Conservation (phyloP, 2,329 filamentous ascomycete genomes). For the Emergomyces pasteurianus region DNA sequence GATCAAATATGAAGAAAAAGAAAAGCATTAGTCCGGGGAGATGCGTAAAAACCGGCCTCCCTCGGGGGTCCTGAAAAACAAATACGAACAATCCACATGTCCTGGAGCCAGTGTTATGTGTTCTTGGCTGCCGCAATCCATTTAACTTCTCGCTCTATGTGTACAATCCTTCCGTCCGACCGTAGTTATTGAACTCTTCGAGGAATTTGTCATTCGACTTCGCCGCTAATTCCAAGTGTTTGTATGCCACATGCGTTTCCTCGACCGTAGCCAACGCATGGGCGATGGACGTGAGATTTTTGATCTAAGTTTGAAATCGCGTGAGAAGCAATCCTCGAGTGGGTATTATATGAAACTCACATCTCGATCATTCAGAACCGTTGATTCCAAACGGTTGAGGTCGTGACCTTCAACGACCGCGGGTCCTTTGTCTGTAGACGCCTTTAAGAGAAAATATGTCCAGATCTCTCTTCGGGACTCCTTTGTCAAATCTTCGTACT, state of each 20-base stretch:
- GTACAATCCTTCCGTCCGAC: conserved; percentile 1
- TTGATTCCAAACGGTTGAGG: too few species aligned
- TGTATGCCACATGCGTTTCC: neutral
- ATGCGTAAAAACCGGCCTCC: neutral
- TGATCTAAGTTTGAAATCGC: too few species aligned
- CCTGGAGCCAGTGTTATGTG: neutral
- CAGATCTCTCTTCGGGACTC: too few species aligned
- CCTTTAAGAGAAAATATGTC: too few species aligned
- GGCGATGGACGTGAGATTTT: too few species aligned
- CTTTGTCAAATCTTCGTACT: too few species aligned
- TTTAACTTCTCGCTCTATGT: neutral
- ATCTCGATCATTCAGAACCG: too few species aligned
- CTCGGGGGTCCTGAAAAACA: neutral
- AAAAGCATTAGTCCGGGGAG: neutral
- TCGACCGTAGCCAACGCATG: too few species aligned
- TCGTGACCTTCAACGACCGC: too few species aligned
- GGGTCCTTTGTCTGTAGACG: too few species aligned
- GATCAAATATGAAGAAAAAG: neutral
- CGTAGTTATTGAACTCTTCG: neutral
- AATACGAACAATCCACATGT: neutral
- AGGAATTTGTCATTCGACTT: conserved; percentile 2
- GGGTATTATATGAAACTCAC: too few species aligned
- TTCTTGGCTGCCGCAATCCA: neutral
- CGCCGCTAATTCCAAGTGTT: conserved; percentile 1
- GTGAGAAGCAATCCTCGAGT: too few species aligned